Percentiles rank a stretch among this genome's conserved stretches.
phyloP scores from a whole-genome alignment of 2,329 filamentous ascomycete genomes.

The Xylaria sp. region DNA sequence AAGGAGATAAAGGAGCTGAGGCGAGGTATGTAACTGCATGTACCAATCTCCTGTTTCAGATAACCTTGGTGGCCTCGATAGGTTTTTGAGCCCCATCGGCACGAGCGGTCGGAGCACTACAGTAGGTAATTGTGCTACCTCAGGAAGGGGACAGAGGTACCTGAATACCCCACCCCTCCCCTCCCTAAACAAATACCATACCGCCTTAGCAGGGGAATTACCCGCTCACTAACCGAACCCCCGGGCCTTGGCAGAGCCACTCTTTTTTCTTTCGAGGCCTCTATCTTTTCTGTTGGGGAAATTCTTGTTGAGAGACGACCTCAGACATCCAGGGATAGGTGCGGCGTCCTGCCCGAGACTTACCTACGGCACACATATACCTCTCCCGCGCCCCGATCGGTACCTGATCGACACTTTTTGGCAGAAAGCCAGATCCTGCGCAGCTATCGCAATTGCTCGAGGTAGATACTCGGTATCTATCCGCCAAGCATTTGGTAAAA shows the following conservation, averaged over 20 bases:
- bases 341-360: background rate
- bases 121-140: background rate
- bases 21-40: no score
- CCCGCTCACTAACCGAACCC: constrained; percentile 4
- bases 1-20: no score
- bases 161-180: background rate
- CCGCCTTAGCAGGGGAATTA: constrained; percentile 7
- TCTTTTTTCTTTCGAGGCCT: background rate
- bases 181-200: background rate
- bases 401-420: background rate
- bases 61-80: background rate
- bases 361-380: background rate
- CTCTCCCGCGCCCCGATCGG: background rate
- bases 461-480: background rate
- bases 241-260: constrained; percentile 8
- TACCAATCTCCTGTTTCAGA: background rate
- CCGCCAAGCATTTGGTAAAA: no score
- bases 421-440: no score
- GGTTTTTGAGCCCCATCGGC: background rate
- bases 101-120: background rate
- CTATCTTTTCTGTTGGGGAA: constrained; percentile 28
- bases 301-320: constrained; percentile 23
- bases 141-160: background rate
- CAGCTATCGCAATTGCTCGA: background rate
- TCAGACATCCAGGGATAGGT: background rate